phyloP scores from a whole-genome alignment of 2,329 filamentous ascomycete genomes.

The Apiospora pterosperma region DNA sequence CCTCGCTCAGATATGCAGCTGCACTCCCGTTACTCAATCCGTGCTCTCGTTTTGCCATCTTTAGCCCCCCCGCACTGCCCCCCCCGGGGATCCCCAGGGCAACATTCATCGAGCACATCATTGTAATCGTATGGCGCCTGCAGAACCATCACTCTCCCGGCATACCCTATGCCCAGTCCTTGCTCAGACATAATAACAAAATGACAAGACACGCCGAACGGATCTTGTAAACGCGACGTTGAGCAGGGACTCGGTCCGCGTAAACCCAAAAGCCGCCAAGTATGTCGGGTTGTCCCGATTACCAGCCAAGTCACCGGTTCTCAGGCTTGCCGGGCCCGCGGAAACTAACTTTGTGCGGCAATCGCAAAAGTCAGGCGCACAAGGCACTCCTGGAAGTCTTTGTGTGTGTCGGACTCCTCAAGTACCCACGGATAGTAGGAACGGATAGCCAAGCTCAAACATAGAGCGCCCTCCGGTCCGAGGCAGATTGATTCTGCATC shows the following conservation, averaged over 20 bases:
- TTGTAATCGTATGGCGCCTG: too few relatives aligned
- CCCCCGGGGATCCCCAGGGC: neutral
- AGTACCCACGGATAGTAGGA: neutral
- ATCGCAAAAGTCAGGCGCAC: neutral
- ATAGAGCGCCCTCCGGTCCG: neutral
- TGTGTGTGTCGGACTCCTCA: neutral
- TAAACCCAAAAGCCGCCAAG: neutral
- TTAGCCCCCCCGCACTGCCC: too few relatives aligned
- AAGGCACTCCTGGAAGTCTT: neutral
- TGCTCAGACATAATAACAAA: neutral
- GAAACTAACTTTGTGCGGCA: neutral
- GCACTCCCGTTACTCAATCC: neutral
- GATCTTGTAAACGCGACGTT: neutral
- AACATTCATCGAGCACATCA: neutral
- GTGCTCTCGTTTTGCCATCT: neutral
- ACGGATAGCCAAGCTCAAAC: neutral
- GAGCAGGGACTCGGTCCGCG: neutral
- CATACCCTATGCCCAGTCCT: neutral
- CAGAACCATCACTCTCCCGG: neutral
- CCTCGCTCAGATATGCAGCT: neutral
- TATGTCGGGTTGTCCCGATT: neutral
- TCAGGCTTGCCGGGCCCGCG: neutral
- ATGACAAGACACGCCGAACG: too few relatives aligned
- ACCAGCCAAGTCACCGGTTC: neutral
- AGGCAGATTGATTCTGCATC: conserved; percentile 21